Evolutionary conservation across 805 yeast species (phyloP).

Genomic region (Ogataea philodendri): DNA sequence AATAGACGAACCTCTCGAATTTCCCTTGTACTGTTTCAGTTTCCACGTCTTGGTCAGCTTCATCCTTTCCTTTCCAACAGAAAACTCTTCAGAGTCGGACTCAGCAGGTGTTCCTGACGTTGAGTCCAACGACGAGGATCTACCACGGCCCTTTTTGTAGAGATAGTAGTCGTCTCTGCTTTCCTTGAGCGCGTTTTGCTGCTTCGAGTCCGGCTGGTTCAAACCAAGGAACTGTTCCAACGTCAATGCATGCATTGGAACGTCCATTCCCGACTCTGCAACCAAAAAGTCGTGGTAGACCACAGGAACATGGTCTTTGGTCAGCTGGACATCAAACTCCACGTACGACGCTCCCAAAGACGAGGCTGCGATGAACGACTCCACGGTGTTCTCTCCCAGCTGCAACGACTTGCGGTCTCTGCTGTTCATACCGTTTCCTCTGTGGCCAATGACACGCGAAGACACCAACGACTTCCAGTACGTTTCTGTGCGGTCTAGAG

Average conservation of each 20-base stretch:
- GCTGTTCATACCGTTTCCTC: slow-evolving; percentile 90
- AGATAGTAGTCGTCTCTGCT: slow-evolving; percentile 33
- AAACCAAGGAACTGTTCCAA: slow-evolving; percentile 79
- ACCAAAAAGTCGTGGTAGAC: slow-evolving; percentile 93
- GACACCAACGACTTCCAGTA: slow-evolving; percentile 90
- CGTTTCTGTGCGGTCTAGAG: slow-evolving; percentile 64
- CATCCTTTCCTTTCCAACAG: slow-evolving; percentile 60
- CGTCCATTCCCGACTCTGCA: slow-evolving; percentile 93
- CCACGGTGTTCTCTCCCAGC: slow-evolving; percentile 92
- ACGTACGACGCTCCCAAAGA: slow-evolving; percentile 95
- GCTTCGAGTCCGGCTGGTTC: slow-evolving; percentile 32
- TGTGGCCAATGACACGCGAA: slow-evolving; percentile 91
- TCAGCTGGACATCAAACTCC: slow-evolving; percentile 93
- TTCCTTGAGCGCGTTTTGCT: slow-evolving; percentile 18
- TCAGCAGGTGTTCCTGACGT: slow-evolving; percentile 6
- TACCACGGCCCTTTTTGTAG: slow-evolving; percentile 31
- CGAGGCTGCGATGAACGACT: slow-evolving; percentile 93
- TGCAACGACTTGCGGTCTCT: slow-evolving; percentile 73
- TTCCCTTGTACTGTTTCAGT: slow-evolving; percentile 86
- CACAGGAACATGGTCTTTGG: slow-evolving; percentile 88
- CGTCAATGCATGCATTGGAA: slow-evolving; percentile 92
- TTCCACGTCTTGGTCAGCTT: slow-evolving; percentile 86
- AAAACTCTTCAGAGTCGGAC: slow-evolving; percentile 30
- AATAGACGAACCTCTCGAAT: slow-evolving; percentile 80
- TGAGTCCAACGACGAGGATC: slow-evolving; percentile 36